Conservation (phyloP, 257 asterid genomes). For the Handroanthus guayacan region DNA sequence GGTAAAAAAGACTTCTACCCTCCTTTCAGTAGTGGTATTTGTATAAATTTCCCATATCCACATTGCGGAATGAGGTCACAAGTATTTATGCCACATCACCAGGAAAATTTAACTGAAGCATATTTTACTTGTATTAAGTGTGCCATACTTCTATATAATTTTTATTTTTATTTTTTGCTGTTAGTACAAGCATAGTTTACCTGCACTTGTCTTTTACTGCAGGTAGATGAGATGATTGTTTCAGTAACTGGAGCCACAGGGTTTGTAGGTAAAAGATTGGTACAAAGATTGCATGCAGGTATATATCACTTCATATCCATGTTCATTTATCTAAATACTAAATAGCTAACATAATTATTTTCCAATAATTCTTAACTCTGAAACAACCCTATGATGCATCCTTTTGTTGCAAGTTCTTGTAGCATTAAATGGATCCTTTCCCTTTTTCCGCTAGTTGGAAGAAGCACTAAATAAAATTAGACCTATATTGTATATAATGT, state of each 20-base stretch:
- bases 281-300: conserved; percentile 80
- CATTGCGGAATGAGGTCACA: too few species aligned
- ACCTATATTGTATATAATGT: too few species aligned
- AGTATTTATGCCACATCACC: background rate
- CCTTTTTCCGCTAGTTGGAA: background rate
- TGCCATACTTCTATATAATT: background rate
- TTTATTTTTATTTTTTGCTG: background rate
- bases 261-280: conserved; percentile 91
- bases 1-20: too few species aligned
- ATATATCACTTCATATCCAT: conserved; percentile 23
- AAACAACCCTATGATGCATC: background rate
- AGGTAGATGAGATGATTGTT: conserved; percentile 79
- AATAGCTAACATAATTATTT: background rate
- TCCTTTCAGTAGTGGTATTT: too few species aligned
- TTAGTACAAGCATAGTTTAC: background rate
- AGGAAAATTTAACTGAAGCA: background rate
- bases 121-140: background rate
- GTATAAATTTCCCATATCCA: background rate
- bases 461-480: too few species aligned
- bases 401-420: background rate
- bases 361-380: background rate
- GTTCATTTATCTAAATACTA: background rate
- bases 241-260: conserved; percentile 96
- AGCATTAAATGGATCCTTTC: background rate
- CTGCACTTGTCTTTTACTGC: conserved; percentile 32